Percentiles rank a stretch among this genome's conserved stretches.
phyloP scores from a whole-genome alignment of 2,329 filamentous ascomycete species.

The Apiospora saccharicola region DNA sequence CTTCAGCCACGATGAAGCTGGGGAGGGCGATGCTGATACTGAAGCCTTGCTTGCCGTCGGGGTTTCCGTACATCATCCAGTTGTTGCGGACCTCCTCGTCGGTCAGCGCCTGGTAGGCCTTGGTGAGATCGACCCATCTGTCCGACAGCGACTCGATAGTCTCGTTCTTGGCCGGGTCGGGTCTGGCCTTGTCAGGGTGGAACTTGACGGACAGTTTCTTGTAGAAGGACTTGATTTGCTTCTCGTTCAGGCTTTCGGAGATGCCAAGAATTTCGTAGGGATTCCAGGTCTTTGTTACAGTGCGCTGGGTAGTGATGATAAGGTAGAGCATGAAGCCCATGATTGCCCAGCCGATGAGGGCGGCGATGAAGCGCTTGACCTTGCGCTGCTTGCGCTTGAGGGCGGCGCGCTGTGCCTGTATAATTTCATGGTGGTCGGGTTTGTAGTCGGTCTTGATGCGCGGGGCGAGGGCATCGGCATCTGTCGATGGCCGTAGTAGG shows the following conservation, averaged over 20 bases:
- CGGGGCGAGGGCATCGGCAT: slow-evolving; percentile 81
- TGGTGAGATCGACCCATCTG: slow-evolving; percentile 92
- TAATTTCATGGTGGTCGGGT: slow-evolving; percentile 82
- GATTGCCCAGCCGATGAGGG: slow-evolving; percentile 78
- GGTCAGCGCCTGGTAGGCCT: slow-evolving; percentile 97
- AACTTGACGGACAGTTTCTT: slow-evolving; percentile 83
- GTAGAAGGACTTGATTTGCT: slow-evolving; percentile 91
- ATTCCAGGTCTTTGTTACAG: slow-evolving; percentile 85
- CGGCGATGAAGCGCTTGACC: slow-evolving; percentile 82
- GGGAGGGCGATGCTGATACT: slow-evolving; percentile 97
- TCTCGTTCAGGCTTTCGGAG: slow-evolving; percentile 84
- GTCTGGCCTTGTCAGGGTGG: slow-evolving; percentile 92
- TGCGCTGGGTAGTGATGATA: slow-evolving; percentile 78
- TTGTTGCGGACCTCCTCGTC: slow-evolving; percentile 98
- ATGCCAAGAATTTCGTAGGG: slow-evolving; percentile 94
- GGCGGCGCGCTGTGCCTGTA: slow-evolving; percentile 81
- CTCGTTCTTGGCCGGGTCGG: slow-evolving; percentile 86
- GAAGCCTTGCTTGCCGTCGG: slow-evolving; percentile 97
- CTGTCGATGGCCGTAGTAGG: slow-evolving; percentile 78
- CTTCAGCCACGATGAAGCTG: slow-evolving; percentile 89
- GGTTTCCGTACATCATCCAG: slow-evolving; percentile 93
- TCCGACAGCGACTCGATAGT: slow-evolving; percentile 86
- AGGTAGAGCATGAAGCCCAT: slow-evolving; percentile 94
- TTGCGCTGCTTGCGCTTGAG: slow-evolving; percentile 91
- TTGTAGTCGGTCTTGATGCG: slow-evolving; percentile 84